These are phyloP conservation scores for Aspergillus sp. DNA, from an alignment of 2,329 filamentous ascomycete genomes.

Conservation along the genomic window DNA sequence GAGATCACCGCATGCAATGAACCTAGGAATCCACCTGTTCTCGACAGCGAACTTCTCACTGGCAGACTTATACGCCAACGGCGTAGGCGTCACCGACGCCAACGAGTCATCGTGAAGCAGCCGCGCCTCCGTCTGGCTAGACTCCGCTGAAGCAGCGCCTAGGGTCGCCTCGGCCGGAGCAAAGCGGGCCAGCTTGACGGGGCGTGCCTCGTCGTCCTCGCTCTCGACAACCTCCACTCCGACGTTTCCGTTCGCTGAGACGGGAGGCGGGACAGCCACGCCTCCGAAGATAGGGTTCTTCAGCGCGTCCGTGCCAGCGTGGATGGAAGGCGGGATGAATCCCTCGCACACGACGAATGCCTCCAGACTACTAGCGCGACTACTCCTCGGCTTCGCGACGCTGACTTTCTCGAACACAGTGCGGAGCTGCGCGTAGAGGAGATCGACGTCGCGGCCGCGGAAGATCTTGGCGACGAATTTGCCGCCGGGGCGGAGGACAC, in stretches of 20 bases:
- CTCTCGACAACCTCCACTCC: constrained; percentile 39
- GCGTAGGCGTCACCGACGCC: constrained; percentile 29
- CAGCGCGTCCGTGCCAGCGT: constrained; percentile 48
- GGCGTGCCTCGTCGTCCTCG: constrained; percentile 38
- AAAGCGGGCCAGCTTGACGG: constrained; percentile 9
- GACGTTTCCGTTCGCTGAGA: constrained; percentile 35
- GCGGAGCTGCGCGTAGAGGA: constrained; percentile 91
- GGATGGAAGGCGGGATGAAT: constrained; percentile 68
- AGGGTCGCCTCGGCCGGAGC: constrained; percentile 7
- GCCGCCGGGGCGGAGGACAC: constrained; percentile 87
- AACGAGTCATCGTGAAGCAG: constrained; percentile 49
- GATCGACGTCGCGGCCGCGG: constrained; percentile 88
- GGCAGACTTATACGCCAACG: constrained; percentile 22
- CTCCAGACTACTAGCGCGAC: constrained; percentile 93
- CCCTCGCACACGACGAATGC: constrained; percentile 95
- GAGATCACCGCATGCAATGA: constrained; percentile 94
- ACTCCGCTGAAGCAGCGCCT: constrained; percentile 1
- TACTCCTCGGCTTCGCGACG: constrained; percentile 91
- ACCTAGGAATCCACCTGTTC: constrained; percentile 84
- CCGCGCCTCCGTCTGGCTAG: constrained; percentile 28
- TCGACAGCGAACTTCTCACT: constrained; percentile 43
- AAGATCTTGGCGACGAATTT: constrained; percentile 99
- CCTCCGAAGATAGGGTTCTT: constrained; percentile 45
- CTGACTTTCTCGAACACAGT: constrained; percentile 85
- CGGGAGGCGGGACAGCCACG: constrained; percentile 31